Conservation (phyloP, 2,329 filamentous ascomycete genomes). For the Sporothrix inflata region DNA sequence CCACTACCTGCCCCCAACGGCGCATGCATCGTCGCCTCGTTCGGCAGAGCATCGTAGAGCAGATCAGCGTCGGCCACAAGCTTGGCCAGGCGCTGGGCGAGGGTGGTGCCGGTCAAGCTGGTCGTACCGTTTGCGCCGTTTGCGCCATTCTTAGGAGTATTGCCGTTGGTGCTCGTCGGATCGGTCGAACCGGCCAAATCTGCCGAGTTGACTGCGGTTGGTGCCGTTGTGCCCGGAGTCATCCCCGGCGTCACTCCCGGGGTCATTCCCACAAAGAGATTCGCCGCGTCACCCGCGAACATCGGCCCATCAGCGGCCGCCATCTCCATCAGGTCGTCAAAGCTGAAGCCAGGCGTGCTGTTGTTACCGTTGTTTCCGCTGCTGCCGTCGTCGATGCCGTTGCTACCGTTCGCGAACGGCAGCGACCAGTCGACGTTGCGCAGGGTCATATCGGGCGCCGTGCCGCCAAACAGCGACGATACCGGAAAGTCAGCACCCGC, state of each 20-base stretch:
- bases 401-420: not conserved
- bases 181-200: not conserved
- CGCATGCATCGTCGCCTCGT: not conserved
- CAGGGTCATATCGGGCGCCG: not conserved
- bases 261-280: not conserved
- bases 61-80: not conserved
- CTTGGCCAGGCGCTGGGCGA: not conserved
- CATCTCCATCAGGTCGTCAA: conserved; percentile 11
- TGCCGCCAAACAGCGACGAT: conserved; percentile 24
- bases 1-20: not conserved
- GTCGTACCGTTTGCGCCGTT: no score
- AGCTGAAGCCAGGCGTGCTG: not conserved
- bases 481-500: conserved; percentile 23
- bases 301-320: not conserved
- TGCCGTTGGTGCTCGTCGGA: not conserved
- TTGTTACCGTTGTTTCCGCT: no score
- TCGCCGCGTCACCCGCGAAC: not conserved
- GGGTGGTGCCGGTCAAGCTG: not conserved
- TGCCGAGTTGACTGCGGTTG: not conserved
- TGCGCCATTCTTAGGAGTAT: not conserved
- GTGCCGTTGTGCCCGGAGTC: not conserved
- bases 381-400: not conserved
- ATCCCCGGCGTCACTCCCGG: not conserved
- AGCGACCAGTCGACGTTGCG: not conserved
- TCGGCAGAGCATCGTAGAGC: not conserved